phyloP scores from a whole-genome alignment of 805 yeast species.

The Blastobotrys attinorum region DNA sequence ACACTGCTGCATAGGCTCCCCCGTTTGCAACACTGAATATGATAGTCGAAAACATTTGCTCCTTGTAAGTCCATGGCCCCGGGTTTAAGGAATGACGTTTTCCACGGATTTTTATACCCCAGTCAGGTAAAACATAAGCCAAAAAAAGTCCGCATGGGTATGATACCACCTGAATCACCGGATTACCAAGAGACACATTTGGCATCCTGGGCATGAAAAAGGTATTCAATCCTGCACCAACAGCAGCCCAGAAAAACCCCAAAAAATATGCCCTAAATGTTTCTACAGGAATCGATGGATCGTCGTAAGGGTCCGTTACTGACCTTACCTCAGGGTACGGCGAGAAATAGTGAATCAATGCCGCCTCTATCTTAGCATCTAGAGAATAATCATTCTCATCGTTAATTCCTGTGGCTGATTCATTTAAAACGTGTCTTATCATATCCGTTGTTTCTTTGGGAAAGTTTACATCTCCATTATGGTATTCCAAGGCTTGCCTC shows the following conservation, averaged over 20 bases:
- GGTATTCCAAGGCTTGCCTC: slow-evolving; percentile 33
- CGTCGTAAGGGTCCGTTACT: slow-evolving; percentile 45
- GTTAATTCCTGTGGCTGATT: slow-evolving; percentile 7
- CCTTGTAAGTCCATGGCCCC: slow-evolving; percentile 53
- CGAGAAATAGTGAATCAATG: slow-evolving; percentile 34
- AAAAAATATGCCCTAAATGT: slow-evolving; percentile 41
- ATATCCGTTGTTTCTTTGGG: slow-evolving; percentile 32
- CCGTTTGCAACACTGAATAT: slow-evolving; percentile 12
- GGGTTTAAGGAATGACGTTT: slow-evolving; percentile 40
- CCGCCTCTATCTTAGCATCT: slow-evolving; percentile 35
- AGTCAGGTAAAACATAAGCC: slow-evolving; percentile 39
- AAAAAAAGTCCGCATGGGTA: slow-evolving; percentile 50
- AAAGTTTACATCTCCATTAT: slow-evolving; percentile 42
- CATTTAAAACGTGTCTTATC: slow-evolving; percentile 19
- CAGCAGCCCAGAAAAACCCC: slow-evolving; percentile 35
- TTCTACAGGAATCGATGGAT: slow-evolving; percentile 37
- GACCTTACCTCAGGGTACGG: slow-evolving; percentile 56
- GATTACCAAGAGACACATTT: slow-evolving; percentile 35
- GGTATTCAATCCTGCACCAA: slow-evolving; percentile 49
- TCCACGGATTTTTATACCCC: slow-evolving; percentile 31
- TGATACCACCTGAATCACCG: slow-evolving; percentile 37
- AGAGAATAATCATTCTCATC: slow-evolving; percentile 15
- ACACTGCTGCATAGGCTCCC: slow-evolving; percentile 8
- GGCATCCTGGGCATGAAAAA: slow-evolving; percentile 52
- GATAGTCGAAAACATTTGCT: slow-evolving; percentile 52